Base-by-base conservation (phyloP, 257 asterid genomes). In the Nicotiana benthamiana region DNA sequence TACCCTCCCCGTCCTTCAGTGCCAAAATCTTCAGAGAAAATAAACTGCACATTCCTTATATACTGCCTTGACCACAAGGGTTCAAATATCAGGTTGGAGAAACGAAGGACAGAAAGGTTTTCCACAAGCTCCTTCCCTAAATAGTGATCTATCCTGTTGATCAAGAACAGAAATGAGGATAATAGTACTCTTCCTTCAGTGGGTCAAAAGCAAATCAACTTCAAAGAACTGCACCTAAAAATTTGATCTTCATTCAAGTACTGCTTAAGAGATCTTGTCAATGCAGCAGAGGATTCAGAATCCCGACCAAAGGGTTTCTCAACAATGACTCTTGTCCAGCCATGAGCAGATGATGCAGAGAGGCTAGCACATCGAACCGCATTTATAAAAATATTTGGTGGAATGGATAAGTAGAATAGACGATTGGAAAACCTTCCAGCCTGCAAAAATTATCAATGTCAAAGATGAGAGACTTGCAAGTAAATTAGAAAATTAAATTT, bases 1-100 rank as follows among this genome's bases (percentile, higher is more conserved):
- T 93, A 95, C 99, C 99, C 99, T 91, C 99, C 99, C 32, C 98
- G 89, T 64, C 99, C 99, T 90, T 95, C 99, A 24, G 99, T 95
- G 43, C 99, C 99, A 70, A 95, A 95, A 90, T 95, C 97, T 90
- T 95, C 99, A 0, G 99, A 95, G 89, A 95, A 95, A 83, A 95
- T 92, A 80, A 95, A 86, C 86, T 95, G 99, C 84, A 95, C 99
- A 75, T 95, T 95, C 84, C 97, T 87, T 82, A 95, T 95, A 85
- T 95, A 92, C 86, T 92, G 95, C 89, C 99, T 92, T 75, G 98
- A 95, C 99, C 99, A 95, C 64, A 95, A 84, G 30, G 99, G 99
- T 85, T 93, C 98, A 26, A 95, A 95, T 62, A 95, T 92, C 84
- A 93, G 97, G 82, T 95, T 95, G 56, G 99, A 92, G 81, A 95